Conservation (phyloP, 2,329 filamentous ascomycete genomes). For the Moelleriella libera region DNA sequence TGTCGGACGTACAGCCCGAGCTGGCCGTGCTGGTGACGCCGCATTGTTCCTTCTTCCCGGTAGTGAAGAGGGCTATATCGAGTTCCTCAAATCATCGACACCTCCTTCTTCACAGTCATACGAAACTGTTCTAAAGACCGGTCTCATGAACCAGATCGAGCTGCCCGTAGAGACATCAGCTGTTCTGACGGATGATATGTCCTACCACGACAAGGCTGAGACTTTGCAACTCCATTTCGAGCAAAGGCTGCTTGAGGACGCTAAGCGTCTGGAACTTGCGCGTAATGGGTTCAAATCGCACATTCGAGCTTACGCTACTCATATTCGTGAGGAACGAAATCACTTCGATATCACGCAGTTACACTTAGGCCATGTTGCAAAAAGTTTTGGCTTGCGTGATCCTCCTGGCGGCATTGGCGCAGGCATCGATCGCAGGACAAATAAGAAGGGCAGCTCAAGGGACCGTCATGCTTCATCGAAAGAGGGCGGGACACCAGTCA, state of each 20-base stretch:
- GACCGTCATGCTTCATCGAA: conserved; percentile 6
- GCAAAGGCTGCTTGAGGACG: conserved; percentile 43
- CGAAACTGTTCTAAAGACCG: conserved; percentile 47
- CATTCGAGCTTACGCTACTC: conserved; percentile 87
- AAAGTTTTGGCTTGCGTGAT: conserved; percentile 83
- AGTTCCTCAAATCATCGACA: conserved; percentile 44
- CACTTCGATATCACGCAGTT: conserved; percentile 88
- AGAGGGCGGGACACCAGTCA: conserved; percentile 6
- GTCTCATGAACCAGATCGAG: conserved; percentile 45
- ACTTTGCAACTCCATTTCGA: conserved; percentile 45
- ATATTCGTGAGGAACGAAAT: conserved; percentile 67
- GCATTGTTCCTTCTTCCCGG: conserved; percentile 84
- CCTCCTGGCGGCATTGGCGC: conserved; percentile 69
- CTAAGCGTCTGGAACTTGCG: conserved; percentile 63
- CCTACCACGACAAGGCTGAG: conserved; percentile 37
- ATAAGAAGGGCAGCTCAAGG: conserved; percentile 17
- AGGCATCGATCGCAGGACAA: conserved; percentile 32
- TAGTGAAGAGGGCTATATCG: conserved; percentile 80
- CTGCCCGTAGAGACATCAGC: conserved; percentile 58
- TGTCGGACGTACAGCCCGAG: conserved; percentile 86
- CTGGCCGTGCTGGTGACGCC: conserved; percentile 75
- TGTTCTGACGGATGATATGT: conserved; percentile 24
- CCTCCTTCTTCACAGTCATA: conserved; percentile 35
- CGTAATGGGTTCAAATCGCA: conserved; percentile 82
- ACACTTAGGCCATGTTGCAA: conserved; percentile 85